A percentile compares a stretch with the other conserved stretches of the same genome.
Conservation (phyloP, 768 basidiomycete species). For the Pulveroboletus sp. region DNA sequence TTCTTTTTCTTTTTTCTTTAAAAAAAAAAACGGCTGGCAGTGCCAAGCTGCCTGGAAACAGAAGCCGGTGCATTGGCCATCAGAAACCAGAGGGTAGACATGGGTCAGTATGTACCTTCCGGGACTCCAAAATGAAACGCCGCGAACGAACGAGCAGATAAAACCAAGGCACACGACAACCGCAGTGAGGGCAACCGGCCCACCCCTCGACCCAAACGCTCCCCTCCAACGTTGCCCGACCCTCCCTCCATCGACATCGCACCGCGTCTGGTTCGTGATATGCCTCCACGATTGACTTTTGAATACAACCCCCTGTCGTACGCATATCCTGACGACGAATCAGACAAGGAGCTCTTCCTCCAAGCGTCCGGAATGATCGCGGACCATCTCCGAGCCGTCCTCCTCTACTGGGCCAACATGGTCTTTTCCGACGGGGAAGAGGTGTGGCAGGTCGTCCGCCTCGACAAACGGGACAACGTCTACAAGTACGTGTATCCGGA, state of each 20-base stretch:
- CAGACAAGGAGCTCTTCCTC: conserved; percentile 22
- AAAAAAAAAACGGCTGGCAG: background rate
- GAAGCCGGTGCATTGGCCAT: too few relatives aligned
- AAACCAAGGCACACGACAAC: conserved; percentile 8
- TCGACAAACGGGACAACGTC: conserved; percentile 8
- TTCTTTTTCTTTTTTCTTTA: too few relatives aligned
- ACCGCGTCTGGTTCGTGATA: background rate
- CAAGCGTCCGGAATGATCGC: conserved; percentile 14
- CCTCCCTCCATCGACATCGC: background rate
- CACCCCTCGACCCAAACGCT: background rate
- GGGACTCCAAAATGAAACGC: conserved; percentile 10
- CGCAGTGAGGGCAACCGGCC: conserved; percentile 1
- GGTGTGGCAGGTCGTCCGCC: conserved; percentile 27
- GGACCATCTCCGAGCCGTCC: conserved; percentile 3
- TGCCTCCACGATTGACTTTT: conserved; percentile 14
- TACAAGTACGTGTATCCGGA: conserved; percentile 26
- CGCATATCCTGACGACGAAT: conserved; percentile 22
- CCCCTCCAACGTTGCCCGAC: too few relatives aligned
- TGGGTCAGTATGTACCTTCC: background rate
- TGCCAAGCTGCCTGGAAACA: background rate
- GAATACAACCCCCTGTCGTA: conserved; percentile 21
- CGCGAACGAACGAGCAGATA: conserved; percentile 10
- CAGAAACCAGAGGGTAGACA: background rate
- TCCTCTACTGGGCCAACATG: conserved; percentile 27
- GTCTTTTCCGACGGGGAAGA: conserved; percentile 20